Base-by-base conservation (phyloP, 1,139 yeast species). In the Zygosaccharomyces sapae region DNA sequence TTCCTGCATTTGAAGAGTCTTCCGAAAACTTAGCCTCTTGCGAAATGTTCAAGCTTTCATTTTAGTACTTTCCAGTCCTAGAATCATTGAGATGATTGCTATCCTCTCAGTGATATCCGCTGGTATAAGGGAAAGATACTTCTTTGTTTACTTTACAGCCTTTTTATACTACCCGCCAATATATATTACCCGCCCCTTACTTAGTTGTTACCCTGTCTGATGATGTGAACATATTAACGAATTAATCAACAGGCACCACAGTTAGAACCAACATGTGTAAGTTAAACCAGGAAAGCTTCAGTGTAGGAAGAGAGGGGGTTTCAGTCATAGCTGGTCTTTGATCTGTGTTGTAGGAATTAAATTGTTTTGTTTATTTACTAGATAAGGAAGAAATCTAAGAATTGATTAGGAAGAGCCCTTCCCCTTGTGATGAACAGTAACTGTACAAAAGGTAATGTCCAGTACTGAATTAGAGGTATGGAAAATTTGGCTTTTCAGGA, bases 401-500 rank as follows among this genome's bases (percentile, higher is more conserved):
- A 22, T 22, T 22, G 8, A 22, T 22, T 22, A 5, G 22, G 22
- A 22, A 22, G 25, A 22, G 5, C 5, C 25, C 8, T 12, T 12
- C 10, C 8, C 10, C 22, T 10, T 19, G 41, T 27, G 18, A 38
- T 38, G 41, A 27, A 38, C 29, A 27, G 25, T 22, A 29, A 9
- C 33, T 16, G 22, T 30, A 7, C 16, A 16, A 38, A 13, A 38
- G 24, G 34, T 35, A 33, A 49, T 48, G 47, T 37, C 46, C 33
- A 24, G 24, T 33, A 31, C 18, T 18, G 34, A n/a, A 12, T 12
- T 37, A 10, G 47, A 41, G 29, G 47, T 40, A 40, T 31, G 45
- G 20, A 50, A 39, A 41, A 31, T 36, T 19, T 65, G 70, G 81
- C 65, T 80, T 25, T 81, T 81, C 59, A 75, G 81, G 38, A 69